Conservation (phyloP, 768 basidiomycete genomes). For the Lactifluus echinatus region DNA sequence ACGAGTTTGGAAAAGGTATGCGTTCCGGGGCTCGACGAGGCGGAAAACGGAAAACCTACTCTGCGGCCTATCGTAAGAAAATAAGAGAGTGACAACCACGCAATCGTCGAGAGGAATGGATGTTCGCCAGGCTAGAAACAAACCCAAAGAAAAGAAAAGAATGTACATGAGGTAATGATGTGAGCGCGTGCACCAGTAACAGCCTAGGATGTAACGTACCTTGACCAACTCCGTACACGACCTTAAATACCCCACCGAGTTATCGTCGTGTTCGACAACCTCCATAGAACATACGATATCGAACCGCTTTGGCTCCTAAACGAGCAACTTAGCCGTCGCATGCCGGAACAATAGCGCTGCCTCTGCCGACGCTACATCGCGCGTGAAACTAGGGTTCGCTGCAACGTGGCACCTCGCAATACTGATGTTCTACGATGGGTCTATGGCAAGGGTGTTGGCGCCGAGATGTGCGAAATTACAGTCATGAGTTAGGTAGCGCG, state of each 20-base stretch:
- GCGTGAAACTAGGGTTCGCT: constrained; percentile 59
- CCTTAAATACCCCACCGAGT: constrained; percentile 74
- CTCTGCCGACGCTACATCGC: no score
- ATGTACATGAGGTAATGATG: no score
- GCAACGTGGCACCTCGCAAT: constrained; percentile 79
- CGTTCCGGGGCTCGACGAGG: constrained; percentile 76
- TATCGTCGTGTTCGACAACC: constrained; percentile 93
- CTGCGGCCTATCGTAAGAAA: constrained; percentile 58
- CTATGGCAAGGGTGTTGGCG: constrained; percentile 75
- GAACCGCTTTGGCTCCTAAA: constrained; percentile 57
- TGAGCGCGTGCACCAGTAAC: no score
- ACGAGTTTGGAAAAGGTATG: constrained; percentile 89
- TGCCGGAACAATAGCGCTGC: no score
- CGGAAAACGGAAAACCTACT: constrained; percentile 75
- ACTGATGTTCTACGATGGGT: constrained; percentile 83
- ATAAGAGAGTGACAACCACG: constrained; percentile 67
- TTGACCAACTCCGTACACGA: constrained; percentile 81
- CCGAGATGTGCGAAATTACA: constrained; percentile 83
- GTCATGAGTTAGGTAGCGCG: no score
- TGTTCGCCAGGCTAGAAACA: constrained; percentile 78
- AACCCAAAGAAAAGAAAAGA: no score
- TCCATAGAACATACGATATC: constrained; percentile 97
- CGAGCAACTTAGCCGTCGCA: constrained; percentile 72
- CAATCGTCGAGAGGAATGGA: constrained; percentile 92
- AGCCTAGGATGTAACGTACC: constrained; percentile 34